These are phyloP conservation scores for Astragalus membranaceus DNA, from an alignment of 306 rosid genomes.

Conservation along the genomic window DNA sequence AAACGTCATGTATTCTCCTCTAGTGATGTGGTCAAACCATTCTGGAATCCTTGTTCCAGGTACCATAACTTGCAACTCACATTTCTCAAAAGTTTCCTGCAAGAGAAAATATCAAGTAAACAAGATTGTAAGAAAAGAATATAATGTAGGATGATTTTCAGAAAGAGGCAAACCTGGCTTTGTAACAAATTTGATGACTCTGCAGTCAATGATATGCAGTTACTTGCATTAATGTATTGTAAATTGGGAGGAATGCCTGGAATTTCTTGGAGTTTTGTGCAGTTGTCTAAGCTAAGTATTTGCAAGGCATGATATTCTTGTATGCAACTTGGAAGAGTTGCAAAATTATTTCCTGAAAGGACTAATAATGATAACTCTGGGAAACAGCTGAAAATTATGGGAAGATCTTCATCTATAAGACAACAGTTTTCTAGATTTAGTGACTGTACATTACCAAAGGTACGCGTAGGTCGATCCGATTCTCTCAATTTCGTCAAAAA, in stretches of 20 bases:
- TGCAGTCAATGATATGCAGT: conserved; percentile 27
- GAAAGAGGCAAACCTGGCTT: neutral
- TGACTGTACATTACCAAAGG: conserved; percentile 19
- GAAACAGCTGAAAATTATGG: conserved; percentile 28
- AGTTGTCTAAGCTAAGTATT: conserved; percentile 27
- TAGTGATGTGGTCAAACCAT: neutral
- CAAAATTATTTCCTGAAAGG: conserved; percentile 29
- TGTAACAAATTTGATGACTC: neutral
- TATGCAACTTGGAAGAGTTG: conserved; percentile 23
- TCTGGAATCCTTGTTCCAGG: neutral
- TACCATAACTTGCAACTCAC: neutral
- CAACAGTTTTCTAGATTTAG: conserved; percentile 31
- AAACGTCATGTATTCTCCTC: neutral
- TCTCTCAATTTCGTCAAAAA: conserved; percentile 22
- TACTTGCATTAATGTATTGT: conserved; percentile 27
- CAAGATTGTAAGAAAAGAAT: neutral
- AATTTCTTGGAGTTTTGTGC: conserved; percentile 27
- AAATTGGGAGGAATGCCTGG: conserved; percentile 21
- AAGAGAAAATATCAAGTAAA: neutral
- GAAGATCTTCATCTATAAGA: conserved; percentile 38
- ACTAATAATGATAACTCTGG: conserved; percentile 22
- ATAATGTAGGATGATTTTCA: neutral
- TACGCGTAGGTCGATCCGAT: neutral
- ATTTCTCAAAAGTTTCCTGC: neutral
- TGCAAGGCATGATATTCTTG: conserved; percentile 15